Evolutionary conservation across 306 rosid genomes (phyloP).

Genomic region (Medicago truncatula): DNA sequence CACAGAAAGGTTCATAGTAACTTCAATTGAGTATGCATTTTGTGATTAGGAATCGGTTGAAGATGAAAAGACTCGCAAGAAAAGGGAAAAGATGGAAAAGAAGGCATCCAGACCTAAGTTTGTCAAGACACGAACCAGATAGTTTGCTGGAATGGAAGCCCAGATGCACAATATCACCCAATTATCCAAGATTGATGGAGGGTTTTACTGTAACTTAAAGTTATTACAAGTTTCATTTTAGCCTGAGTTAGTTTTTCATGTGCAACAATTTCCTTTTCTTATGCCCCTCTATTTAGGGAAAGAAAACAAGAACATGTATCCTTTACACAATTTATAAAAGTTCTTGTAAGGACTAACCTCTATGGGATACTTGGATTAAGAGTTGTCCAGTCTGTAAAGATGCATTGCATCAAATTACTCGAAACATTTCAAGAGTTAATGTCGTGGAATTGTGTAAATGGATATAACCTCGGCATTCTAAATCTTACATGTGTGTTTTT

Average conservation of each 20-base stretch:
- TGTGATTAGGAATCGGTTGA: constrained; percentile 67
- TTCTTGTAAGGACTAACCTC: not conserved
- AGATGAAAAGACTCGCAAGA: constrained; percentile 92
- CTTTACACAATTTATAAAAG: constrained; percentile 1
- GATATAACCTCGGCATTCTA: not conserved
- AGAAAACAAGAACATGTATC: constrained; percentile 1
- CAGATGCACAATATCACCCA: constrained; percentile 21
- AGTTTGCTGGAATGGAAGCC: constrained; percentile 36
- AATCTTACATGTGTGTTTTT: not conserved
- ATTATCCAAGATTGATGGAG: constrained; percentile 25
- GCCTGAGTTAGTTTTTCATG: constrained; percentile 29
- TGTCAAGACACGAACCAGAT: constrained; percentile 76
- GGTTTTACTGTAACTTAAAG: constrained; percentile 7
- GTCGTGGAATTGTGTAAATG: not conserved
- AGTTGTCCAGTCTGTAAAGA: not conserved
- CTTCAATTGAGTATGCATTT: constrained; percentile 29
- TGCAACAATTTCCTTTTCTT: constrained; percentile 10
- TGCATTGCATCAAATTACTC: not conserved
- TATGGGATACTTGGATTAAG: not conserved
- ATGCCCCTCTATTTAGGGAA: constrained; percentile 9
- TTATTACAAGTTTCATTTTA: constrained; percentile 15
- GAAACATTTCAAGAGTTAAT: not conserved
- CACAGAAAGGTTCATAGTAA: not conserved
- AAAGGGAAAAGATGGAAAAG: constrained; percentile 96
- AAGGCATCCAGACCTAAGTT: constrained; percentile 82